phyloP scores from a whole-genome alignment of 2,329 filamentous ascomycete species.

The Bipolaris zeicola region DNA sequence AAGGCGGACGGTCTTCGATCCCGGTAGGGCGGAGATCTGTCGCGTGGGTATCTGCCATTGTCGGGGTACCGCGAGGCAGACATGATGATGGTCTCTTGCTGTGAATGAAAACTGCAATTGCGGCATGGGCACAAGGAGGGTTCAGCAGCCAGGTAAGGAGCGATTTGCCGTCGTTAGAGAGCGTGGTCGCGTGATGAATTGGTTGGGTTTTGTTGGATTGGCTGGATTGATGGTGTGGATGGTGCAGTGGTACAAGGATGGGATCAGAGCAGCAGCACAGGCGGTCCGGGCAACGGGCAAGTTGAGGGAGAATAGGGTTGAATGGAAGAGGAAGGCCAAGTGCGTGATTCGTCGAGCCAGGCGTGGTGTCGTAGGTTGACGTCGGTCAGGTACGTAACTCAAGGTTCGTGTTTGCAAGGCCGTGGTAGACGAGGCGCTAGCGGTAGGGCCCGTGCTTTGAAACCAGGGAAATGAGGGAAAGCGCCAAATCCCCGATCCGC shows the following conservation, averaged over 20 bases:
- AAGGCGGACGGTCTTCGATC: slow-evolving; percentile 71
- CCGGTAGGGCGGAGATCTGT: slow-evolving; percentile 60
- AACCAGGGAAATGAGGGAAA: slow-evolving; percentile 23
- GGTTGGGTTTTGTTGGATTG: too few species aligned
- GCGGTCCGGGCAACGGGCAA: background rate
- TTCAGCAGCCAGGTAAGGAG: background rate
- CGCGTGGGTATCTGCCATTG: slow-evolving; percentile 49
- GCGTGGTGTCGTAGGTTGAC: slow-evolving; percentile 12
- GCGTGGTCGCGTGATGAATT: background rate
- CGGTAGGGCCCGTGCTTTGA: slow-evolving; percentile 18
- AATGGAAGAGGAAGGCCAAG: background rate
- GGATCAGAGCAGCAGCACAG: background rate
- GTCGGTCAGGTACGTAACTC: slow-evolving; percentile 16
- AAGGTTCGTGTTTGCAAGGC: slow-evolving; percentile 20
- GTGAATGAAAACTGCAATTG: slow-evolving; percentile 8
- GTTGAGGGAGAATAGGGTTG: background rate
- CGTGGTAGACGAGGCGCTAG: slow-evolving; percentile 22
- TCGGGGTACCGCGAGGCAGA: slow-evolving; percentile 45
- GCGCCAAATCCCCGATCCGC: slow-evolving; percentile 30
- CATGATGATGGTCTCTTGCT: slow-evolving; percentile 29
- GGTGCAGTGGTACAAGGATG: background rate
- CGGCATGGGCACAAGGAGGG: slow-evolving; percentile 22
- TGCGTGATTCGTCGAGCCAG: slow-evolving; percentile 1
- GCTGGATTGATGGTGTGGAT: background rate
- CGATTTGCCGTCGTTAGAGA: slow-evolving; percentile 1